phyloP scores from a whole-genome alignment of 1,139 yeast species.

The Scheffersomyces insectosa region DNA sequence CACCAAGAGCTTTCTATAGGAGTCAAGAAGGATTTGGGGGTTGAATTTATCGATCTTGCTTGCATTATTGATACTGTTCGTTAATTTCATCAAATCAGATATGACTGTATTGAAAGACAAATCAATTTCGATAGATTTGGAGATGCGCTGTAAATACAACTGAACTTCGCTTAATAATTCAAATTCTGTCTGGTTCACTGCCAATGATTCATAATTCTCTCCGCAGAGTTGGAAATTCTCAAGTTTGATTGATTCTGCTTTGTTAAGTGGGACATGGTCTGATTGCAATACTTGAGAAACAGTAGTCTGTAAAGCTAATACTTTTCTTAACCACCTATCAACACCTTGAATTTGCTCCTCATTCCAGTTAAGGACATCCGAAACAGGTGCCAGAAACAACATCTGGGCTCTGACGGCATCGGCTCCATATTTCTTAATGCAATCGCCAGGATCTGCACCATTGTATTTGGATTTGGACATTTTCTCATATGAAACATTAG shows the following conservation, averaged over 20 bases:
- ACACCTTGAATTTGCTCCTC: constrained; percentile 83
- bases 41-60: constrained; percentile 28
- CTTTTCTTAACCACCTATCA: constrained; percentile 79
- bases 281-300: background rate
- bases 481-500: constrained; percentile 70
- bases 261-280: background rate
- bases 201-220: constrained; percentile 10
- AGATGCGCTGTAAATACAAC: constrained; percentile 47
- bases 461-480: constrained; percentile 96
- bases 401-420: constrained; percentile 95
- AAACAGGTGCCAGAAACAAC: constrained; percentile 88
- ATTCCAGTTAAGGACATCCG: constrained; percentile 86
- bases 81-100: constrained; percentile 86
- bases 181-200: constrained; percentile 48
- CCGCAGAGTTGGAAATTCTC: constrained; percentile 25
- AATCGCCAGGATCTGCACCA: constrained; percentile 86
- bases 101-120: constrained; percentile 79
- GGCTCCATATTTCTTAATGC: constrained; percentile 81
- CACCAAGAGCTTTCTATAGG: constrained; percentile 54
- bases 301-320: constrained; percentile 37
- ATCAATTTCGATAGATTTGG: constrained; percentile 58
- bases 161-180: constrained; percentile 60
- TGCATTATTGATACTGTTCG: constrained; percentile 52
- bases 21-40: constrained; percentile 33
- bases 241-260: background rate